phyloP scores from a whole-genome alignment of 352 stramenopile genomes.

The Pythium utonaiense region DNA sequence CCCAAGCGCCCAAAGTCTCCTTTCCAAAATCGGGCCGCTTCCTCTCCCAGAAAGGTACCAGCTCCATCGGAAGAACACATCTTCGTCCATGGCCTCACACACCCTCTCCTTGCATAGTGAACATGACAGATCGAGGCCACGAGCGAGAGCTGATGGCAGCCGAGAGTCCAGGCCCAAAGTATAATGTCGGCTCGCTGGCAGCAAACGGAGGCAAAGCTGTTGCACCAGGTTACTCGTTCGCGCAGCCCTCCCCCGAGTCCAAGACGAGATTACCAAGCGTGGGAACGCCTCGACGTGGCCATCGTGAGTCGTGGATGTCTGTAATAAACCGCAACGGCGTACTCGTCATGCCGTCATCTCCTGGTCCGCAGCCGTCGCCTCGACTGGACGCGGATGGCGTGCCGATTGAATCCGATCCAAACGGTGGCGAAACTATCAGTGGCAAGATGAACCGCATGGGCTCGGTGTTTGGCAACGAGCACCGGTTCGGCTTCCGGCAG shows the following conservation, averaged over 20 bases:
- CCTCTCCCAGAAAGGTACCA: slow-evolving; percentile 72
- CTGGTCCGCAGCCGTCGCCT: slow-evolving; percentile 15
- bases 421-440: slow-evolving; percentile 3
- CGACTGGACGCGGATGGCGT: slow-evolving; percentile 4
- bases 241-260: slow-evolving; percentile 42
- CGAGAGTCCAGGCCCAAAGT: slow-evolving; percentile 81
- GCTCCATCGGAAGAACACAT: background rate
- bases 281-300: slow-evolving; percentile 45
- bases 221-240: slow-evolving; percentile 64
- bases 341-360: slow-evolving; percentile 61
- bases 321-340: slow-evolving; percentile 84
- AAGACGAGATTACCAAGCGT: slow-evolving; percentile 55
- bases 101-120: slow-evolving; percentile 32
- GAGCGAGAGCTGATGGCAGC: slow-evolving; percentile 71
- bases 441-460: slow-evolving; percentile 15
- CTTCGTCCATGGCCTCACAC: background rate
- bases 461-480: slow-evolving; percentile 69
- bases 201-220: slow-evolving; percentile 51
- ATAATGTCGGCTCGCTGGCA: slow-evolving; percentile 62
- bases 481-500: slow-evolving; percentile 65
- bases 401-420: background rate
- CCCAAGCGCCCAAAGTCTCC: slow-evolving; percentile 58
- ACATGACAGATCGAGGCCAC: slow-evolving; percentile 54
- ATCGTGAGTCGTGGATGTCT: slow-evolving; percentile 78
- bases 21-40: slow-evolving; percentile 81